phyloP scores from a whole-genome alignment of 768 basidiomycete genomes.

The Hypholoma sublateritium region DNA sequence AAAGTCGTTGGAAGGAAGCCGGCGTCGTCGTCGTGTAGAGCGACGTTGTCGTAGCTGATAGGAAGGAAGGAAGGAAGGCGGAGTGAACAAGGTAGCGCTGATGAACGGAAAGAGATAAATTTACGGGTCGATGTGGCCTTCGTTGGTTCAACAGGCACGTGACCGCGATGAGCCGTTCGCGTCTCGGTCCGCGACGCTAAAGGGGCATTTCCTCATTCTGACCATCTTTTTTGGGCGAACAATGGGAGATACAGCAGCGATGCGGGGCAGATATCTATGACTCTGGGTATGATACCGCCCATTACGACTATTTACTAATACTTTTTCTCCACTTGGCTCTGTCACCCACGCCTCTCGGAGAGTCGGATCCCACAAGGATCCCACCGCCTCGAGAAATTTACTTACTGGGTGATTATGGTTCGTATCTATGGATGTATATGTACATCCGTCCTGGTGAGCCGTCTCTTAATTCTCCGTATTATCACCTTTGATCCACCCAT shows the following conservation, averaged over 20 bases:
- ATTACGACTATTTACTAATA: background rate
- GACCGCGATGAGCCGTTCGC: constrained; percentile 1
- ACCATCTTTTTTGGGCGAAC: constrained; percentile 1
- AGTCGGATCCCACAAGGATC: too few species aligned
- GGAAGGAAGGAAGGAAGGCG: background rate
- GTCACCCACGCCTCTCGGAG: background rate
- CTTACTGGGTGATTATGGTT: background rate
- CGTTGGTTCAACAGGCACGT: constrained; percentile 4
- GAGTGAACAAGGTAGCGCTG: constrained; percentile 4
- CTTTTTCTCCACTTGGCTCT: background rate
- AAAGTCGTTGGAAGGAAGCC: too few species aligned
- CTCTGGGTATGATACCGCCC: background rate
- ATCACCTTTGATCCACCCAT: too few species aligned
- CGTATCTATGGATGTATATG: background rate
- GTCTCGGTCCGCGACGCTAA: background rate
- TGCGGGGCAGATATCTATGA: too few species aligned
- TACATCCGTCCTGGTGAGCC: too few species aligned
- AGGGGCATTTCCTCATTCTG: background rate
- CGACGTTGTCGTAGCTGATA: too few species aligned
- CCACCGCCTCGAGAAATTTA: background rate
- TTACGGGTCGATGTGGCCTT: background rate
- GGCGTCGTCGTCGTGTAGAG: too few species aligned
- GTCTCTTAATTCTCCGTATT: too few species aligned
- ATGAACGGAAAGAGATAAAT: constrained; percentile 6
- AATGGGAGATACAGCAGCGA: background rate